Conservation (phyloP, 495 filamentous ascomycete species). For the Penicillium coprophilum region DNA sequence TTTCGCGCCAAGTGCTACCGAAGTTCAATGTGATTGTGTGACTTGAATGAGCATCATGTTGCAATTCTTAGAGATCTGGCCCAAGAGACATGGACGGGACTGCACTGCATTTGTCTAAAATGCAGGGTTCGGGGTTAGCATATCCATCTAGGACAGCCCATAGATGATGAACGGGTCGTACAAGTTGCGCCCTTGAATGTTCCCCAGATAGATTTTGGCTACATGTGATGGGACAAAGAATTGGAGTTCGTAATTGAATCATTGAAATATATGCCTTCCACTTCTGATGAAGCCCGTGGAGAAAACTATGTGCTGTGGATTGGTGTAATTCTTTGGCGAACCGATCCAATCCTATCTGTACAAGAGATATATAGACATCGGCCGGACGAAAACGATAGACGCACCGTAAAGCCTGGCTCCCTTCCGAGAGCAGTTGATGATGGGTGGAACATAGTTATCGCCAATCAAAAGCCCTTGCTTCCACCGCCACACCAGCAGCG, state of each 20-base stretch:
- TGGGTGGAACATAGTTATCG: neutral
- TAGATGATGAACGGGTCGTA: neutral
- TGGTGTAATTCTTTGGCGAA: conserved; percentile 2
- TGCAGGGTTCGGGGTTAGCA: neutral
- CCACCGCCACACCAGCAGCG: conserved; percentile 75
- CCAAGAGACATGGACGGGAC: neutral
- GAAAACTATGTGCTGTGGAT: conserved; percentile 12
- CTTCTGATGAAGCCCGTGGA: neutral
- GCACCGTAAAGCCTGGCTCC: neutral
- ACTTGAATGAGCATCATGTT: conserved; percentile 1
- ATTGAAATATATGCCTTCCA: neutral
- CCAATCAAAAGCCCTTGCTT: conserved; percentile 29
- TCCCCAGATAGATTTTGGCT: neutral
- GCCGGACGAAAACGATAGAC: neutral
- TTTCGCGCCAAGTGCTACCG: neutral
- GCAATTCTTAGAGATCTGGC: conserved; percentile 1
- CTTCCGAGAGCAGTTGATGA: neutral
- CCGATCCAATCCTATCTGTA: conserved; percentile 14
- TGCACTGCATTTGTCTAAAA: neutral
- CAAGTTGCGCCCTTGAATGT: neutral
- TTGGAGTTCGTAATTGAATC: neutral
- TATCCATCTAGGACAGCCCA: neutral
- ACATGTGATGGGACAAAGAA: conserved; percentile 4
- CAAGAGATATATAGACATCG: conserved; percentile 9
- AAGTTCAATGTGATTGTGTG: conserved; percentile 7